Evolutionary conservation across 73 alveolate species (phyloP).

Genomic region (Paramecium primaurelia): DNA sequence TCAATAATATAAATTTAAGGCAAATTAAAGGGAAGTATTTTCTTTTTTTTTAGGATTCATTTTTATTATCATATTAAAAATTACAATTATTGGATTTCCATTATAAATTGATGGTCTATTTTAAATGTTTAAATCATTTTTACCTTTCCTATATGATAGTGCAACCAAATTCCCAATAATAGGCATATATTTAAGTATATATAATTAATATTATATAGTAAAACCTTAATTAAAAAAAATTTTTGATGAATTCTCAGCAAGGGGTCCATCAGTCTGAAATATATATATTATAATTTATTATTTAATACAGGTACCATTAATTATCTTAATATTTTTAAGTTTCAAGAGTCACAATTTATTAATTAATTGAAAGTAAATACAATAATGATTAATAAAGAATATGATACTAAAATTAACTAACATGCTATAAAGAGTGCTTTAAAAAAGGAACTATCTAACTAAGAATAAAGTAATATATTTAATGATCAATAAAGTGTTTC

Average conservation of each 20-base stretch:
- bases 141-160: slow-evolving; percentile 47
- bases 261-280: background rate
- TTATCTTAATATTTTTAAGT: background rate
- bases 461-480: background rate
- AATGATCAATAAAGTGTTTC: background rate
- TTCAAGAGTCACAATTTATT: background rate
- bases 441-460: background rate
- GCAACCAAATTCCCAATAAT: background rate
- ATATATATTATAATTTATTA: background rate
- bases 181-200: slow-evolving; percentile 39
- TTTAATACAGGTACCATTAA: background rate
- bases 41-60: background rate
- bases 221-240: background rate
- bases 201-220: background rate
- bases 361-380: background rate
- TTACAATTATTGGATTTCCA: slow-evolving; percentile 5
- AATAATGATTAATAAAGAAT: background rate
- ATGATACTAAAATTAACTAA: background rate
- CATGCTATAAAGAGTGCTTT: background rate
- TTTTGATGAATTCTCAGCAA: background rate
- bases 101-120: background rate
- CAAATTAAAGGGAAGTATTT: background rate
- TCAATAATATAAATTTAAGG: background rate
- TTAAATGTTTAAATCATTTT: slow-evolving; percentile 26
- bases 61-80: background rate